Evolutionary conservation across 306 rosid genomes (phyloP), one percentile per base, ranked within the genome.

Genomic region (Corylus heterophylla): DNA sequence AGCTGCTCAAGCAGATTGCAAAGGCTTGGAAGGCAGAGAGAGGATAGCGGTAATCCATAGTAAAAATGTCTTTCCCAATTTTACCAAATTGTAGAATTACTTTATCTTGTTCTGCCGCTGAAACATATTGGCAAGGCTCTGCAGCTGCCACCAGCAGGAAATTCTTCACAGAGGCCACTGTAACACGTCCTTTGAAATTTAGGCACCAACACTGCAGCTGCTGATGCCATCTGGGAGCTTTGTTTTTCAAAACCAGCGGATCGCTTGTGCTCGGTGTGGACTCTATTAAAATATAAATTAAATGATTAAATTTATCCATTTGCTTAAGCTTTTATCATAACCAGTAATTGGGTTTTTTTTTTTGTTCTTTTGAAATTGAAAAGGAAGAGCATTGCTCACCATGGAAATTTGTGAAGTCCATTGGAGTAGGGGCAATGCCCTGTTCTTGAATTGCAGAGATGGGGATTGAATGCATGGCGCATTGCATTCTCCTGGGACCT

Each of bases 201-300:
- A 95, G 83, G 83, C 99, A 95, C 99, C 99, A 94, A 79, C 98
- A 94, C 44, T 92, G 97, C 27, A 92, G 89, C 74, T 92, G 98
- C 78, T 92, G 97, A 22, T 92, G 98, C 98, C 97, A 94, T 80
- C 98, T 90, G 67, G 98, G 97, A 73, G 94, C 85, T 82, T 91
- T 92, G 47, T 91, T 94, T 87, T 84, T 92, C 92, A 94, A 80
- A 77, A 94, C 64, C 78, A 92, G 79, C 8, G 97, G 91, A 45
- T 85, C 88, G 37, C 83, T 81, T 42, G 45, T 42, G 8, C 1
- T 42, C 1, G 9, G 45, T 8, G 8, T 42, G 1, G 8, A 42
- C 1, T 42, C 45, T 42, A 8, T 42, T 6, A 6, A 1, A 42
- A 42, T 42, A 5, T 42, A 42, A 5, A 42, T 6, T 42, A 42